phyloP scores from a whole-genome alignment of 352 stramenopile genomes.

The Globisporangium camurandrum region DNA sequence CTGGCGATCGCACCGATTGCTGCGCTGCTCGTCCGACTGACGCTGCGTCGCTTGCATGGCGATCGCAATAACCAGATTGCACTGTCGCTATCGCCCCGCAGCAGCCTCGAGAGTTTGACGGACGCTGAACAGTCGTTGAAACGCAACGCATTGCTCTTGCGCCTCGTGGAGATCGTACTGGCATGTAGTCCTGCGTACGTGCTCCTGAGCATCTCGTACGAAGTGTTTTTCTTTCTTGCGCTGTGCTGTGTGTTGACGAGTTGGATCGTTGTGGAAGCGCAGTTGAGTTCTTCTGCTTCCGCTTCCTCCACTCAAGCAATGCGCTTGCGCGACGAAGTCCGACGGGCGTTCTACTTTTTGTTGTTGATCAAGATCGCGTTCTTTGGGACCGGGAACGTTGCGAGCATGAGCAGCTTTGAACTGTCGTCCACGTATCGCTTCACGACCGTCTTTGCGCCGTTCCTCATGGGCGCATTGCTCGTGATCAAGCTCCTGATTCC shows the following conservation, averaged over 20 bases:
- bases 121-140: constrained; percentile 5
- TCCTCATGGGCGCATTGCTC: constrained; percentile 74
- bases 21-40: constrained; percentile 19
- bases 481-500: constrained; percentile 77
- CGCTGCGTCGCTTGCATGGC: not conserved
- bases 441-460: constrained; percentile 75
- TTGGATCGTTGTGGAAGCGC: constrained; percentile 52
- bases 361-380: constrained; percentile 79
- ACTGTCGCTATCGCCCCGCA: not conserved
- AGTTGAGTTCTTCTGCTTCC: constrained; percentile 1
- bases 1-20: constrained; percentile 35
- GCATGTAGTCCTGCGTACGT: constrained; percentile 55
- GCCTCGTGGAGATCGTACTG: constrained; percentile 49
- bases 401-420: constrained; percentile 83
- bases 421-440: constrained; percentile 84
- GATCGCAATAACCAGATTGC: too few species aligned
- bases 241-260: constrained; percentile 46
- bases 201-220: constrained; percentile 80
- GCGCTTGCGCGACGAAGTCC: constrained; percentile 35
- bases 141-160: constrained; percentile 11
- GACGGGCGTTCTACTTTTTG: constrained; percentile 73
- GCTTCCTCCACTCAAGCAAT: constrained; percentile 1
- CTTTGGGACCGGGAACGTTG: constrained; percentile 81
- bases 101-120: not conserved
- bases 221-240: constrained; percentile 71